Conservation (phyloP, 1,284 basidiomycete genomes). For the Sanguinoderma infundibulare region DNA sequence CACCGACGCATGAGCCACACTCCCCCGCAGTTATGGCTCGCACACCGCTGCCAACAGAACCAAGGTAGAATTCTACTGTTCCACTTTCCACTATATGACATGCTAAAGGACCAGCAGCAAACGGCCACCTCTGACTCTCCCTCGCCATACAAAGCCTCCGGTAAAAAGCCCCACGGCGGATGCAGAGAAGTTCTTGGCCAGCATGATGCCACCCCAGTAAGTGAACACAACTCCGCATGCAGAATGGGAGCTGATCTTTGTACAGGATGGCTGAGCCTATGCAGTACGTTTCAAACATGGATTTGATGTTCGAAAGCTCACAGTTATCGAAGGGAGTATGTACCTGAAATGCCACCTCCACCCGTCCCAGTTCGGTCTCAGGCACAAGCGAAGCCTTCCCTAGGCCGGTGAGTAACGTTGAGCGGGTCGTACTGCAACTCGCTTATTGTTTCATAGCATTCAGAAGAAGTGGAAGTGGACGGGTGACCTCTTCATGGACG, state of each 20-base stretch:
- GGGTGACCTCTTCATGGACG: slow-evolving; percentile 39
- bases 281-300: slow-evolving; percentile 17
- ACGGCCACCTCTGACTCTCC: slow-evolving; percentile 15
- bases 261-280: slow-evolving; percentile 42
- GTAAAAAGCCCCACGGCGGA: slow-evolving; percentile 18
- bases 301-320: neutral
- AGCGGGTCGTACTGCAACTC: neutral
- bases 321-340: slow-evolving; percentile 12
- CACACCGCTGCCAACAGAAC: slow-evolving; percentile 14
- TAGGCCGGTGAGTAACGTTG: slow-evolving; percentile 13
- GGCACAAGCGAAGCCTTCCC: neutral
- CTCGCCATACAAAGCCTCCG: slow-evolving; percentile 14
- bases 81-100: too few relatives aligned
- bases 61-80: neutral
- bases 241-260: neutral
- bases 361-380: slow-evolving; percentile 1
- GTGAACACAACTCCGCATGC: slow-evolving; percentile 11
- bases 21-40: slow-evolving; percentile 26
- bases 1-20: slow-evolving; percentile 1
- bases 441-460: slow-evolving; percentile 6
- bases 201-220: slow-evolving; percentile 48
- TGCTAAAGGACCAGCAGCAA: neutral
- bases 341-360: slow-evolving; percentile 10
- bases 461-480: slow-evolving; percentile 43
- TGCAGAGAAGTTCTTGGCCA: slow-evolving; percentile 41